Evolutionary conservation across 148 eudicot species (phyloP).

Genomic region (Rhododendron molle): DNA sequence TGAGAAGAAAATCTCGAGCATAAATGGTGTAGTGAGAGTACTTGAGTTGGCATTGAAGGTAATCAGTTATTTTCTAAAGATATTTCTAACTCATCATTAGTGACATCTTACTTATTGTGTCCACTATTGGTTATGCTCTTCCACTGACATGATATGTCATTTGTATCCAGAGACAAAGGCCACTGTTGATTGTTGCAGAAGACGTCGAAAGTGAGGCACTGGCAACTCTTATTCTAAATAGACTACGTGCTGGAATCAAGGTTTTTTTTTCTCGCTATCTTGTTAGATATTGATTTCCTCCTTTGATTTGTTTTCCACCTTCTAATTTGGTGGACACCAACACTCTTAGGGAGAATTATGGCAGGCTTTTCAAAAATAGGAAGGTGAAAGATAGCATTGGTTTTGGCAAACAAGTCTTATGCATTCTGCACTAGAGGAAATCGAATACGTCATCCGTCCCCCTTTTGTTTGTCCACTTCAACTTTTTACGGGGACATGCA

Average conservation of each 20-base stretch:
- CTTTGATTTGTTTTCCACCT: background rate
- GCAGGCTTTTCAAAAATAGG: background rate
- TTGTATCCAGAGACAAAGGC: conserved; percentile 58
- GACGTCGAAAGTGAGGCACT: conserved; percentile 73
- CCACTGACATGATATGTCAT: background rate
- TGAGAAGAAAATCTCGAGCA: conserved; percentile 64
- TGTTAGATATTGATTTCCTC: background rate
- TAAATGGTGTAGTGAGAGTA: conserved; percentile 56
- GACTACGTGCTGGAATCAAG: conserved; percentile 95
- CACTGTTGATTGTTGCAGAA: conserved; percentile 60
- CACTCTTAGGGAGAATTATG: background rate
- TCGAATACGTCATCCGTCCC: background rate
- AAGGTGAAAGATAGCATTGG: background rate
- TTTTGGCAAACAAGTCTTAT: background rate
- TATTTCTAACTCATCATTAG: background rate
- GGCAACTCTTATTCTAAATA: conserved; percentile 81
- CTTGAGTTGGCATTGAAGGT: conserved; percentile 96
- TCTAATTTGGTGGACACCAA: background rate
- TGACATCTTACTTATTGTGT: background rate
- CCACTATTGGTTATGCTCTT: background rate
- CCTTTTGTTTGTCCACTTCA: background rate
- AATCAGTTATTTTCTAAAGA: conserved; percentile 3
- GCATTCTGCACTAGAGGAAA: background rate
- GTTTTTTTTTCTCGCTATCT: conserved; percentile 19
- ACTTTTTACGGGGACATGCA: background rate